These are phyloP conservation scores for Penicillium hordei DNA, from an alignment of 2,329 filamentous ascomycete genomes.

Conservation along the genomic window DNA sequence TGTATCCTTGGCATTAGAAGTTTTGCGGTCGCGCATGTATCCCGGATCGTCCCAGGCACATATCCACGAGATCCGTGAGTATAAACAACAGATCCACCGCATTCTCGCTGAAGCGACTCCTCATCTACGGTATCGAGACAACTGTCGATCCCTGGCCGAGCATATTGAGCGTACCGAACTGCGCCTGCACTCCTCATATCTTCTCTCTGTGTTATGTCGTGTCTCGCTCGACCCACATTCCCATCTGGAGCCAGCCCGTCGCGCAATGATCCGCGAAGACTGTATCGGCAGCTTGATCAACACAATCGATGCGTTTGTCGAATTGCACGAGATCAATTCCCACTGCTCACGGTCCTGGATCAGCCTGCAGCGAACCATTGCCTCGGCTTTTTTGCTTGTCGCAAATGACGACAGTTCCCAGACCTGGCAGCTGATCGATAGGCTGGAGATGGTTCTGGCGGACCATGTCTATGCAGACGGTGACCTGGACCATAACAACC, in stretches of 20 bases:
- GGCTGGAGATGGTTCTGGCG: constrained; percentile 30
- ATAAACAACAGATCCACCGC: constrained; percentile 55
- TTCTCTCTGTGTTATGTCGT: constrained; percentile 59
- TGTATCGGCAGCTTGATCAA: constrained; percentile 55
- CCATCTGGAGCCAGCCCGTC: constrained; percentile 41
- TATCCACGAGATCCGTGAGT: constrained; percentile 54
- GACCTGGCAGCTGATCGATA: constrained; percentile 31
- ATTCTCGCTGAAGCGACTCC: constrained; percentile 58
- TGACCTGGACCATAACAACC: constrained; percentile 24
- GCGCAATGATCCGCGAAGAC: constrained; percentile 46
- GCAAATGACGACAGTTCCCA: constrained; percentile 30
- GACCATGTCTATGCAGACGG: constrained; percentile 35
- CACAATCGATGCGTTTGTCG: constrained; percentile 58
- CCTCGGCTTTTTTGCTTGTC: constrained; percentile 42
- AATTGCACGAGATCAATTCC: constrained; percentile 44
- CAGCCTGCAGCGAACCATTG: constrained; percentile 43
- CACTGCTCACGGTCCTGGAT: constrained; percentile 45
- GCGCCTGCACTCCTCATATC: constrained; percentile 62
- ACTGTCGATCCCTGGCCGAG: constrained; percentile 41
- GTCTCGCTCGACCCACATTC: constrained; percentile 50
- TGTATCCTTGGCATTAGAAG: constrained; percentile 52
- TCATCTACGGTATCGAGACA: constrained; percentile 53
- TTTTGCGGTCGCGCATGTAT: constrained; percentile 54
- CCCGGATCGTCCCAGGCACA: constrained; percentile 50
- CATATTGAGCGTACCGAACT: constrained; percentile 59